Evolutionary conservation across 495 filamentous ascomycete genomes (phyloP).

Genomic region (Rostrohypoxylon terebratum): DNA sequence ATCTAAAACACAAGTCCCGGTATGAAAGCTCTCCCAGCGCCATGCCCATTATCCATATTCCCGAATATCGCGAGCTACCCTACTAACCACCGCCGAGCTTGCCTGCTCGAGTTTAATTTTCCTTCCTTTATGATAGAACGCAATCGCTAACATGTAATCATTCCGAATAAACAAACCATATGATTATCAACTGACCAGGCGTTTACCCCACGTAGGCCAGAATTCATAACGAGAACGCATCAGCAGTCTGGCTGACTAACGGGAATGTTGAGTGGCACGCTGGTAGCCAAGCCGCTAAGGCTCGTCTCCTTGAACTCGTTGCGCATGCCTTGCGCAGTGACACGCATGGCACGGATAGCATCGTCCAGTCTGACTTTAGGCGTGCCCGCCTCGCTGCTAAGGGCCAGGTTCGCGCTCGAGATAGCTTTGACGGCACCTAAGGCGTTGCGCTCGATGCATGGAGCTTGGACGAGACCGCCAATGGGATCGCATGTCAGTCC

Average conservation of each 20-base stretch:
- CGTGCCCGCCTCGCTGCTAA: conserved; percentile 49
- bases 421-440: conserved; percentile 54
- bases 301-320: conserved; percentile 57
- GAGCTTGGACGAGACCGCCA: conserved; percentile 51
- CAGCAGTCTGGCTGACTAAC: conserved; percentile 54
- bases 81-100: neutral
- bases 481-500: conserved; percentile 54
- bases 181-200: neutral
- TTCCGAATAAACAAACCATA: neutral
- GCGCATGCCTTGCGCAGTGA: conserved; percentile 53
- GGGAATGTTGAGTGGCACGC: conserved; percentile 52
- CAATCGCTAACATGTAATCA: neutral
- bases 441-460: conserved; percentile 54
- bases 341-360: conserved; percentile 52
- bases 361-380: conserved; percentile 54
- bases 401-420: conserved; percentile 52
- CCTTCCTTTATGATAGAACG: neutral
- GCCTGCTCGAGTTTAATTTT: neutral
- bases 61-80: neutral
- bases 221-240: neutral
- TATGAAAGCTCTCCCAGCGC: conserved; percentile 3
- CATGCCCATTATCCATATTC: neutral
- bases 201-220: neutral
- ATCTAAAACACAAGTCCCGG: neutral
- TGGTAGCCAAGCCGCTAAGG: conserved; percentile 51